Conservation (phyloP, 2,329 filamentous ascomycete genomes). For the Cercospora beticola region DNA sequence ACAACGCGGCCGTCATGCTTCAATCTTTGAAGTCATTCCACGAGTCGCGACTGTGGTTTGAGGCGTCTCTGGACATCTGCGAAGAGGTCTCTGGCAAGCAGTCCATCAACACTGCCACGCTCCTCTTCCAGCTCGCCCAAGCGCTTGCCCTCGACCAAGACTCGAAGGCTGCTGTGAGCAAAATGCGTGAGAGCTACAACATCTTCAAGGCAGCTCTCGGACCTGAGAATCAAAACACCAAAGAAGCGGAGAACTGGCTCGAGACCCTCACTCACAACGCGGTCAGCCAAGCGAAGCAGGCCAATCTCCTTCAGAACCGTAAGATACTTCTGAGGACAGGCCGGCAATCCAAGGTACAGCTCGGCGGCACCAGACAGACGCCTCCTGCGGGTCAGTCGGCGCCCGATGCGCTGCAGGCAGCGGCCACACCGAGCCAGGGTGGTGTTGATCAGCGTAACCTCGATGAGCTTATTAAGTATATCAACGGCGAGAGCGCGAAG, state of each 20-base stretch:
- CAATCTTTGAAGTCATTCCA: constrained; percentile 93
- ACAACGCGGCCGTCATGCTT: constrained; percentile 98
- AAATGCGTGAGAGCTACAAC: constrained; percentile 95
- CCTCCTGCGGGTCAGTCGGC: constrained; percentile 51
- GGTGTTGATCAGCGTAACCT: constrained; percentile 67
- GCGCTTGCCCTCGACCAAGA: constrained; percentile 94
- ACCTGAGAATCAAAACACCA: constrained; percentile 91
- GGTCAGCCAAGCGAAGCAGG: constrained; percentile 88
- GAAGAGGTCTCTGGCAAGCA: constrained; percentile 85
- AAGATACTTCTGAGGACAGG: constrained; percentile 30
- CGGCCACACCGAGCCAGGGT: constrained; percentile 14
- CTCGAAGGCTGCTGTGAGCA: constrained; percentile 82
- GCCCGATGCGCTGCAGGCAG: constrained; percentile 12
- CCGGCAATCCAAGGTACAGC: constrained; percentile 51
- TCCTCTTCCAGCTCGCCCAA: constrained; percentile 96
- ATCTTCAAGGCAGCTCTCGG: constrained; percentile 89
- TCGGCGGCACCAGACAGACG: constrained; percentile 58
- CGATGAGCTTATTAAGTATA: constrained; percentile 90
- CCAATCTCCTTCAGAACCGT: constrained; percentile 48
- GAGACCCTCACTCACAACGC: constrained; percentile 95
- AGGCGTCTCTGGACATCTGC: constrained; percentile 84
- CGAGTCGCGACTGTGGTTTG: constrained; percentile 95
- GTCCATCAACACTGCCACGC: constrained; percentile 88
- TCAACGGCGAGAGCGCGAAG: constrained; percentile 66
- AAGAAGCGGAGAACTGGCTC: constrained; percentile 95